These are phyloP conservation scores for Barnettozyma californica DNA, from an alignment of 805 yeast species.

Conservation along the genomic window DNA sequence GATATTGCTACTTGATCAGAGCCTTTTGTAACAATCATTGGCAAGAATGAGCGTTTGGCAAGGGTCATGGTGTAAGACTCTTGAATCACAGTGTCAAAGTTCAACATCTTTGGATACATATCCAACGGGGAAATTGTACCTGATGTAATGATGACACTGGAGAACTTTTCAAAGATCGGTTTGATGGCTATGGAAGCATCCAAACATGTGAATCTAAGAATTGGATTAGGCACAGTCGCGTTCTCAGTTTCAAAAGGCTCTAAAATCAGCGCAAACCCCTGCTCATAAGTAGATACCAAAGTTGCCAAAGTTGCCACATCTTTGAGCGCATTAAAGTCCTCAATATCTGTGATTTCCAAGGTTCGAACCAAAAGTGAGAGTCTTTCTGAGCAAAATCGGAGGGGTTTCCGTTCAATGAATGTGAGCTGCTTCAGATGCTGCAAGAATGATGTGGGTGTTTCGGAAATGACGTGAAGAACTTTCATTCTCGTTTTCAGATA, in stretches of 20 bases:
- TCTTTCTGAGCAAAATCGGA: conserved; percentile 88
- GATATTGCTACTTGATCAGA: conserved; percentile 97
- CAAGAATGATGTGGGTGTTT: conserved; percentile 88
- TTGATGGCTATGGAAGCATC: conserved; percentile 98
- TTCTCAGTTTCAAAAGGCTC: conserved; percentile 96
- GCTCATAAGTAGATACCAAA: conserved; percentile 87
- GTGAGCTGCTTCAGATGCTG: conserved; percentile 92
- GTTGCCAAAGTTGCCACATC: conserved; percentile 98
- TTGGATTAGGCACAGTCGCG: conserved; percentile 94
- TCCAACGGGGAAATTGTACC: conserved; percentile 98
- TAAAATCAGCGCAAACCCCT: conserved; percentile 83
- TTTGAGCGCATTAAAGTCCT: conserved; percentile 87
- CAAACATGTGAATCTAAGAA: conserved; percentile 84
- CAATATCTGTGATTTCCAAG: conserved; percentile 79
- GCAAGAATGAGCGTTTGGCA: conserved; percentile 86
- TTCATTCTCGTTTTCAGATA: conserved; percentile 96
- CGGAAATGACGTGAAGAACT: conserved; percentile 95
- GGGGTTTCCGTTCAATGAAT: conserved; percentile 86
- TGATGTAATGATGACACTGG: conserved; percentile 89
- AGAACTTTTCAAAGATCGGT: conserved; percentile 91
- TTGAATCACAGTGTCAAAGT: conserved; percentile 88
- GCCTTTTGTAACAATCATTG: conserved; percentile 94
- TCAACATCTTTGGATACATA: conserved; percentile 96
- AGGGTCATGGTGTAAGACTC: conserved; percentile 95
- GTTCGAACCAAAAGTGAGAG: conserved; percentile 85